Evolutionary conservation across 768 basidiomycete species (phyloP), one percentile per base, ranked within the genome.

Genomic region (Mycena albidolilacea): DNA sequence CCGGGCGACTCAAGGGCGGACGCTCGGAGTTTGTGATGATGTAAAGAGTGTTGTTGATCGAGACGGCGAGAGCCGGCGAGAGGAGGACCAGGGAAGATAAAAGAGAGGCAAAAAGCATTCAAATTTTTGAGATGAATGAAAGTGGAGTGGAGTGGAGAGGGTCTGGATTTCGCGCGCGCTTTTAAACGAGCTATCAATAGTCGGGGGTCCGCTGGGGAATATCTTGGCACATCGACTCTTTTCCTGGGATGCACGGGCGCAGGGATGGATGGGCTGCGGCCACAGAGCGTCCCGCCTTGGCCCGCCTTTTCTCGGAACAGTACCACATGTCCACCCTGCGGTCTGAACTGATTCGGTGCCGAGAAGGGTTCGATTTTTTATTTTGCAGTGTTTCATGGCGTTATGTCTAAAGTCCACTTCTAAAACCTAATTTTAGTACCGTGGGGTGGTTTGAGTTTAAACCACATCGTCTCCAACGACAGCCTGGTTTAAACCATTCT

Each of bases 361-460:
- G 58, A 59, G 58, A 7, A 58, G 8, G 58, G 37, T 39, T 59
- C 58, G 58, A 59, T 59, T 37, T 59, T 59, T 59, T 15, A 59
- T 14, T 7, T 37, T 59, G 17, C 11, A 59, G 38, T 59, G 58
- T 59, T 39, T 59, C 58, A 15, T 59, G 58, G 58, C 38, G 58
- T 59, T 59, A 59, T 59, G 21, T 59, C 58, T 59, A 59, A 59
- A 59, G 58, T 59, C 58, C 58, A 59, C 58, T 59, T 59, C 58
- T 59, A 59, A 9, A 59, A 9, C 57, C 57, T 37, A 59, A 57
- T 57, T 57, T 57, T 57, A 57, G 35, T 35, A 35, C 55, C 30
- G 57, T 39, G n/a, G n/a, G n/a, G n/a, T n/a, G n/a, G n/a, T n/a
- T n/a, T n/a, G n/a, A n/a, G n/a, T n/a, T n/a, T n/a, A n/a, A n/a